These are phyloP conservation scores for Rostrohypoxylon terebratum DNA, from an alignment of 495 filamentous ascomycete genomes.

Conservation along the genomic window DNA sequence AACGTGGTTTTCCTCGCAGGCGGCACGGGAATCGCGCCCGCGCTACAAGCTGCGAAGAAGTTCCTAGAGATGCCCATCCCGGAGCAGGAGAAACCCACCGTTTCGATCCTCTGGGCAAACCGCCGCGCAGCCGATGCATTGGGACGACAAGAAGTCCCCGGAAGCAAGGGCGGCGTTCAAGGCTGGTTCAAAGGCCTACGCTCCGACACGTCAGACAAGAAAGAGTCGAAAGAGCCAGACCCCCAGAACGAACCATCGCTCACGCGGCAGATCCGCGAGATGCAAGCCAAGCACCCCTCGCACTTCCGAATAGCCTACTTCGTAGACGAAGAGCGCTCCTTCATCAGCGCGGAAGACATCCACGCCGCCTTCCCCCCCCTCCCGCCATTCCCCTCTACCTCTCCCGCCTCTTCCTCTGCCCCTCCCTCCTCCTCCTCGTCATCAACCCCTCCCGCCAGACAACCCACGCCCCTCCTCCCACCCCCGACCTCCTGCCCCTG, in stretches of 20 bases:
- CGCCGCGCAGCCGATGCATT: conserved; percentile 53
- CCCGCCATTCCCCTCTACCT: neutral
- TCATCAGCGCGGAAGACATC: conserved; percentile 67
- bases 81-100: conserved; percentile 45
- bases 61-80: conserved; percentile 57
- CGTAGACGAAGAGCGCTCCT: conserved; percentile 79
- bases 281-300: conserved; percentile 66
- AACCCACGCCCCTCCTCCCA: conserved; percentile 1
- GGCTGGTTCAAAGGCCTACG: conserved; percentile 21
- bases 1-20: conserved; percentile 86
- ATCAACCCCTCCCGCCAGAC: neutral
- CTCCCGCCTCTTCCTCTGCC: neutral
- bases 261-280: conserved; percentile 69
- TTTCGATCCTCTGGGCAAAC: conserved; percentile 58
- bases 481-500: conserved; percentile 41
- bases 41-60: conserved; percentile 78
- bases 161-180: neutral
- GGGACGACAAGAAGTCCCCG: conserved; percentile 17
- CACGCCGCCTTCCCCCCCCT: conserved; percentile 25
- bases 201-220: neutral
- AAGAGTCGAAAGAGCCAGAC: conserved; percentile 15
- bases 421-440: neutral
- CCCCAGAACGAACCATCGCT: conserved; percentile 51
- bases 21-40: conserved; percentile 93
- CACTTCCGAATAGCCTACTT: conserved; percentile 75